Evolutionary conservation across 2,329 filamentous ascomycete genomes (phyloP).

Genomic region (Alternaria sp.): DNA sequence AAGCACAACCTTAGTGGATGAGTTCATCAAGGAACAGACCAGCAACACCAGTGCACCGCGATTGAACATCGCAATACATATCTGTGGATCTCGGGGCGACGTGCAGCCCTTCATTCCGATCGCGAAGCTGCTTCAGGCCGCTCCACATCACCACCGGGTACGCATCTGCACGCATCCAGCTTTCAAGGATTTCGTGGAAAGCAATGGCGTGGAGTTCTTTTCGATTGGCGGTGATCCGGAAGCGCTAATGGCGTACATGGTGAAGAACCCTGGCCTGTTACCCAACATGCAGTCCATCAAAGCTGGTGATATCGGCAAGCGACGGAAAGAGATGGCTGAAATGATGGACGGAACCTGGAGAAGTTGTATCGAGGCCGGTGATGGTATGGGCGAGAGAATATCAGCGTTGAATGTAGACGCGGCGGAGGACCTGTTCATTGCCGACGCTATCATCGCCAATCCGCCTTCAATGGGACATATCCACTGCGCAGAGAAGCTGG

Average conservation of each 20-base stretch:
- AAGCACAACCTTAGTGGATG: neutral
- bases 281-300: slow-evolving; percentile 39
- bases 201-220: slow-evolving; percentile 49
- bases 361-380: slow-evolving; percentile 52
- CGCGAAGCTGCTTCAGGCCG: slow-evolving; percentile 56
- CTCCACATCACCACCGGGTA: slow-evolving; percentile 35
- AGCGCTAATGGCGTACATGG: slow-evolving; percentile 62
- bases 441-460: slow-evolving; percentile 59
- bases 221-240: slow-evolving; percentile 47
- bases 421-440: slow-evolving; percentile 70
- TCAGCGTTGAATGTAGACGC: slow-evolving; percentile 23
- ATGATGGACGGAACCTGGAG: slow-evolving; percentile 47
- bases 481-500: slow-evolving; percentile 76
- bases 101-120: slow-evolving; percentile 69
- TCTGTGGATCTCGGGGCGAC: slow-evolving; percentile 63
- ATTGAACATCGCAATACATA: slow-evolving; percentile 64
- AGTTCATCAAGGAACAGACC: neutral
- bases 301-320: slow-evolving; percentile 46
- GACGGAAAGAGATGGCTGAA: slow-evolving; percentile 37
- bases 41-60: slow-evolving; percentile 13
- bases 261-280: slow-evolving; percentile 56
- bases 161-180: slow-evolving; percentile 40
- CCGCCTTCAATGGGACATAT: slow-evolving; percentile 52
- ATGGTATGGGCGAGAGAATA: slow-evolving; percentile 25
- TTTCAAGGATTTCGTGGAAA: slow-evolving; percentile 32